Conservation (phyloP, 208 protist genomes). For the Leishmania lainsoni region DNA sequence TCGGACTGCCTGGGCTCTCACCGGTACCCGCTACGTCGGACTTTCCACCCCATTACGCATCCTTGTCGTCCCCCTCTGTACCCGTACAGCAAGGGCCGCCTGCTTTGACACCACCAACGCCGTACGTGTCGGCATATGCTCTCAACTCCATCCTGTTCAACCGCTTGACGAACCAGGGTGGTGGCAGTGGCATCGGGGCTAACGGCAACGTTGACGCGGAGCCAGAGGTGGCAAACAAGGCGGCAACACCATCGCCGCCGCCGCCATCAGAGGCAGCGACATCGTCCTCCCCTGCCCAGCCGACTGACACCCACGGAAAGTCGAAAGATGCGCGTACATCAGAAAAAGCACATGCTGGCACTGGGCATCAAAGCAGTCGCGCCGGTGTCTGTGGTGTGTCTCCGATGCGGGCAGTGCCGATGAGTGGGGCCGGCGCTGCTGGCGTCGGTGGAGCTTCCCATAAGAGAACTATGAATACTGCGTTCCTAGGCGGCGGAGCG, state of each 20-base stretch:
- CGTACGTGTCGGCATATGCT: constrained; percentile 5
- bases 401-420: constrained; percentile 6
- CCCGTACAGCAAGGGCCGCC: neutral
- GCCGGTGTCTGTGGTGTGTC: neutral
- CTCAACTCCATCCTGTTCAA: neutral
- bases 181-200: neutral
- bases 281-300: neutral
- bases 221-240: neutral
- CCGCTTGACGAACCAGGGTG: neutral
- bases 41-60: neutral
- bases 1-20: neutral
- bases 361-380: neutral
- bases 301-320: neutral
- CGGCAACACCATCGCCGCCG: neutral
- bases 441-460: neutral
- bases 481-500: neutral
- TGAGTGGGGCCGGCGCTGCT: neutral
- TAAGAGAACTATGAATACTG: neutral
- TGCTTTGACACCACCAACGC: neutral
- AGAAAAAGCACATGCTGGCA: neutral
- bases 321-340: neutral
- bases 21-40: neutral
- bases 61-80: neutral
- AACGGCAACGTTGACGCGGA: neutral
- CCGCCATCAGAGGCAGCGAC: neutral